Percentiles rank a stretch among this genome's conserved stretches.
Conservation (phyloP, 2,329 filamentous ascomycete species). For the Talaromyces sp. region DNA sequence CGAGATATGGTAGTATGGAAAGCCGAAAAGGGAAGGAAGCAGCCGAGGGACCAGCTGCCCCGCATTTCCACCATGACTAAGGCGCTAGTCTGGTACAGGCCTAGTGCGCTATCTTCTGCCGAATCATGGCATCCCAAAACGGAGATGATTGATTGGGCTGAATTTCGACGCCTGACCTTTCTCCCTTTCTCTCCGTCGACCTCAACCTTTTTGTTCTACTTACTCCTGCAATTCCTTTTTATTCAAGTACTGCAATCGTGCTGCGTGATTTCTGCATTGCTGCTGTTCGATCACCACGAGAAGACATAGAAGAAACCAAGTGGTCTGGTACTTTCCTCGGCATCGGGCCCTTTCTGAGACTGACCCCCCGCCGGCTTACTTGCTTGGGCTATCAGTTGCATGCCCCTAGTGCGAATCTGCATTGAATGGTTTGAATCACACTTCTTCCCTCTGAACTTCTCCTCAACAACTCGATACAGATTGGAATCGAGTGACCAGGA, state of each 20-base stretch:
- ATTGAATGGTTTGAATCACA: neutral
- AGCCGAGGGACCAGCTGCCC: conserved; percentile 1
- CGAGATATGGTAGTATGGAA: too few species aligned
- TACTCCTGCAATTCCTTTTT: neutral
- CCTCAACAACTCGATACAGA: neutral
- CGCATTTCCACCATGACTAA: neutral
- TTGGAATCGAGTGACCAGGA: neutral
- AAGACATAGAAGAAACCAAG: neutral
- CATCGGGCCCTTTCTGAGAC: neutral
- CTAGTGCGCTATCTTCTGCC: neutral
- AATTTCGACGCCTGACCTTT: conserved; percentile 1
- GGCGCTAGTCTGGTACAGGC: neutral
- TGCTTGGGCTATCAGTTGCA: neutral
- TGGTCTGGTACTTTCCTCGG: neutral
- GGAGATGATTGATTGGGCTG: conserved; percentile 6
- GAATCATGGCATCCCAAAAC: neutral
- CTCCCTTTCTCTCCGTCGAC: neutral
- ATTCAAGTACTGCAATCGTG: neutral
- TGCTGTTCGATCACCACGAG: neutral
- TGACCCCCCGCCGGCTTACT: neutral
- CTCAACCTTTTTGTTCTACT: neutral
- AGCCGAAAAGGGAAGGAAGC: neutral
- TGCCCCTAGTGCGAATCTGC: neutral
- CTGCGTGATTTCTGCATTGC: neutral
- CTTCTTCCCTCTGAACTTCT: neutral